Base-by-base conservation (phyloP, 225 moss, liverwort and hornwort species). In the Polytrichum commune region DNA sequence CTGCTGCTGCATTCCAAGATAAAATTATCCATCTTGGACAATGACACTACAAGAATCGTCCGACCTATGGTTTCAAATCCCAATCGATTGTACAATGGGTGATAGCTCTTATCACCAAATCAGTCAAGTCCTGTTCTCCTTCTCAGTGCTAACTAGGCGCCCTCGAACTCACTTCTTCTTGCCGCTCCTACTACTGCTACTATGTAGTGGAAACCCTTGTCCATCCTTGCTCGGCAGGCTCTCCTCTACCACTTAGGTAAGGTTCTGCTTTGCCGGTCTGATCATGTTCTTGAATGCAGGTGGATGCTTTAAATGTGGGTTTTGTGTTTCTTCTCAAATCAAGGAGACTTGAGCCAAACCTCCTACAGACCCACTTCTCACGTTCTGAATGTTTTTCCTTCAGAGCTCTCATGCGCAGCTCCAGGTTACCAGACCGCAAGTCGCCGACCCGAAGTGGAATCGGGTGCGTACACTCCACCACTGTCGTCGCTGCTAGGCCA, bases 391-490 rank as follows among this genome's bases (percentile, higher is more conserved):
- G 0, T 7, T 7, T 46, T 64, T 22, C 53, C 23, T 58, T 54
- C 27, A 24, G 20, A 2, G 66, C 54, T 60, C 55, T 65, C 66
- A 55, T 23, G 24, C 27, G 29, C 18, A 54, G 65, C 68, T 63
- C 32, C 8, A 54, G 3, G 62, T 30, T 8, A 56, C 69, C 35
- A 1, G 53, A 65, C 28, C 22, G 53, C 57, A 75, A 26, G 33
- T 65, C 67, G 29, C 65, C 68, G 19, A 20, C 53, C 61, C 65
- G 76, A 32, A 83, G 63, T 3, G 79, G 79, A 33, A 83, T 79
- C 32, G 83, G 76, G 61, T 83, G 83, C 46, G 83, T 79, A 22
- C 79, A 83, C 57, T 79, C 74, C 68, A 73, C 58, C 8, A 83
- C n/a, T 8, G 28, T 65, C 71, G 67, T 74, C 68, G 68, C 83